Base-by-base conservation (phyloP, 495 filamentous ascomycete species). In the Neurospora pannonica region DNA sequence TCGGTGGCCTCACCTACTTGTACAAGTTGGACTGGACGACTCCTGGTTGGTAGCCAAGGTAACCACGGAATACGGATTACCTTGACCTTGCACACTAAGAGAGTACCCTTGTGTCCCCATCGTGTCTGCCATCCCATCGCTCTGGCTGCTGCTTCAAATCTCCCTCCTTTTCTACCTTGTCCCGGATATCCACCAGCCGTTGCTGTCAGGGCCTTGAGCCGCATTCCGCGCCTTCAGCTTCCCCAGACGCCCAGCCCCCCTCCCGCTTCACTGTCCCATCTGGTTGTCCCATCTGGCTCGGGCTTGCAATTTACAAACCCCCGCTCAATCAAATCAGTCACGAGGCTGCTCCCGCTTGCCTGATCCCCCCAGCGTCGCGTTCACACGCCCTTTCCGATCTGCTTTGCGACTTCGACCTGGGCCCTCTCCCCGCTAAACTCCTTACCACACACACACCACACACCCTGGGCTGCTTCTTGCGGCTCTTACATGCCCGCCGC, bases 311-410 rank as follows among this genome's bases (percentile, higher is more conserved):
- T 75, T 78, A 80, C 76, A 70, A 72, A 70, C 74, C 77, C 77
- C 76, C 75, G 76, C 77, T 74, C 79, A 75, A 77, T 80, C 80
- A 78, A 76, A 19, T 73, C 76, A 67, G 79, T 80, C 79, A 80
- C 79, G 78, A 77, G 79, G 62, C 60, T 70, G 74, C 62, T 76
- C 74, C 77, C 78, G 76, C 38, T 73, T 74, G 73, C 75, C 75
- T 80, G 74, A 77, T n/a, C 38, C 13, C 37, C 42, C 71, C 74
- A 70, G 15, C 34, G 60, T 40, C 67, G 70, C 75, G 42, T 71
- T 42, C 46, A 39, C 71, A 60, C 71, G 38, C 28, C 31, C 42
- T 70, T 73, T 72, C 69, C 15, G 62, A 72, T 48, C 70, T 62
- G 60, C 72, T 76, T 72, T 74, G 74, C 80, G 70, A 62, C 72